Percentiles rank a stretch among this genome's conserved stretches.
phyloP scores from a whole-genome alignment of 163 green algal species.

The Smithsoniella earleae region DNA sequence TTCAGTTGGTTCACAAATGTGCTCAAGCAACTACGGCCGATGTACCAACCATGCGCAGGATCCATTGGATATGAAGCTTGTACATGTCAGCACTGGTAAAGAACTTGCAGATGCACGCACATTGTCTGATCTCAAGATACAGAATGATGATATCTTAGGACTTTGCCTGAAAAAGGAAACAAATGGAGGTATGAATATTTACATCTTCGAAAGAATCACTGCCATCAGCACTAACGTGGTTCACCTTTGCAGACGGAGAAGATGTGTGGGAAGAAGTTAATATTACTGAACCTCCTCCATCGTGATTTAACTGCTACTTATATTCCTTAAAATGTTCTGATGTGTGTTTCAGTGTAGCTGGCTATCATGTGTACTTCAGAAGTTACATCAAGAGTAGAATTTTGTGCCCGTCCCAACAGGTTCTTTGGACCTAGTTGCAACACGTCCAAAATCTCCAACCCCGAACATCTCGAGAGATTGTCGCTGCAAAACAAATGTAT shows the following conservation, averaged over 20 bases:
- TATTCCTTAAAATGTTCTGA: not conserved
- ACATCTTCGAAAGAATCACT: not conserved
- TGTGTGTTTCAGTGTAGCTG: not conserved
- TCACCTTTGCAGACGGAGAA: conserved; percentile 1
- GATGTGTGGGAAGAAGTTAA: conserved; percentile 16
- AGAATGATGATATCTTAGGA: conserved; percentile 25
- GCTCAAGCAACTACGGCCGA: no score
- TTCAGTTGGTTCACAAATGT: not conserved
- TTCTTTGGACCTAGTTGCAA: conserved; percentile 14
- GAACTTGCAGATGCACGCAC: conserved; percentile 10
- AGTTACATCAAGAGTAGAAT: no score
- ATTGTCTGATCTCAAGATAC: not conserved
- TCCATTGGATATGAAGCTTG: conserved; percentile 28
- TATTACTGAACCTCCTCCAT: conserved; percentile 2
- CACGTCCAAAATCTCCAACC: not conserved
- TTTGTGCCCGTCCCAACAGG: not conserved
- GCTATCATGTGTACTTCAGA: no score
- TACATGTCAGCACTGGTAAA: conserved; percentile 1
- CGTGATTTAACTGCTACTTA: not conserved
- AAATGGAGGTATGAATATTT: not conserved
- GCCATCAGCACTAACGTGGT: not conserved
- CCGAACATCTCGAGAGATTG: conserved; percentile 18
- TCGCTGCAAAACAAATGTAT: not conserved
- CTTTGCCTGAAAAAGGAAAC: conserved; percentile 14
- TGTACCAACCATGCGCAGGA: not conserved